Evolutionary conservation across 345 rosid species (phyloP), one percentile per base, ranked within the genome.

Genomic region (Chamaenerion angustifolium): DNA sequence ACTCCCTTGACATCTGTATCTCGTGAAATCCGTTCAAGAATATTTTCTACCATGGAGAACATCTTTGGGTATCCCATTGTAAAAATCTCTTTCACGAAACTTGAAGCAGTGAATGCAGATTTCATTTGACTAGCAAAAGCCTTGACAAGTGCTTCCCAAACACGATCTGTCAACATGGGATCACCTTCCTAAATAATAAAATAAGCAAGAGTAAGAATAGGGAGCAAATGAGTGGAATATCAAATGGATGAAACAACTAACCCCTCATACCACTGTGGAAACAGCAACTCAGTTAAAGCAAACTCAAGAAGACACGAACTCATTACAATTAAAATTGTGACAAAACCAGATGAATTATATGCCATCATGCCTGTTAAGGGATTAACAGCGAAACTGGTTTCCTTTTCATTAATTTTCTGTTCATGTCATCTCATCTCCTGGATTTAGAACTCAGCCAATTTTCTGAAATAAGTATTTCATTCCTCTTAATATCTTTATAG

Each of bases 81-180:
- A 62, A 93, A 85, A 60, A 82, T 79, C 59, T 93, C 97, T 71
- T 88, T 93, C 10, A 93, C 97, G 72, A 85, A 93, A 71, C 95
- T 93, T 60, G 99, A 93, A 35, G 96, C 95, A 37, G 94, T 85
- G 69, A 75, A 93, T 55, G 95, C 88, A 59, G 96, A 82, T 64
- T 88, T 93, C 94, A 93, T 85, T 63, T 88, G 99, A 59, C 56
- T 77, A 11, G 94, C 78, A 79, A 88, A 88, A 16, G 88, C 84
- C 67, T 88, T 88, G 66, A 88, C 88, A 61, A 88, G 64, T 43
- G 95, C 94, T 64, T 85, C 99, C 99, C 99, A 93, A 41, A 93
- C 94, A 59, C 94, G 72, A 61, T 82, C 94, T 0, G 99, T 82
- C 58, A 82, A 56, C 83, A 88, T 59, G 52, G 74, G 56, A 72